Conservation (phyloP, 2,329 filamentous ascomycete species). For the Penicillium sp. region DNA sequence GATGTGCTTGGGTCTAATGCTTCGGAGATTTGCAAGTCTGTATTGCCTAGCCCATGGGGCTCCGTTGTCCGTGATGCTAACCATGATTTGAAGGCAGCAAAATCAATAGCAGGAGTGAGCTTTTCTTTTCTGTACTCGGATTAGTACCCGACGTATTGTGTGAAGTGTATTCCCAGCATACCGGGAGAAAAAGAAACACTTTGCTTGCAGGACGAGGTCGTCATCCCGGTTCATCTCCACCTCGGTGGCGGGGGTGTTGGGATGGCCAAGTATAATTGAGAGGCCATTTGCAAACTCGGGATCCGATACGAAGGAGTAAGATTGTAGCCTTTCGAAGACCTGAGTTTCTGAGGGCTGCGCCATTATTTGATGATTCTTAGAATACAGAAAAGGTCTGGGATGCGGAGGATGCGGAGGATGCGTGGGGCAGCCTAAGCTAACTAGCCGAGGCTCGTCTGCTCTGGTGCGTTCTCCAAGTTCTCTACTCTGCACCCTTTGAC, state of each 20-base stretch:
- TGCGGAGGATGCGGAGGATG: conserved; percentile 2
- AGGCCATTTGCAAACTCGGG: conserved; percentile 42
- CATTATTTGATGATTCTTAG: conserved; percentile 3
- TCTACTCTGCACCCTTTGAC: not conserved
- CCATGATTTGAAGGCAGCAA: conserved; percentile 60
- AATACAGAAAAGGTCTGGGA: not conserved
- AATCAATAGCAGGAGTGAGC: conserved; percentile 48
- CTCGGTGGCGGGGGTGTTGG: conserved; percentile 31
- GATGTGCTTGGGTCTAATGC: conserved; percentile 8
- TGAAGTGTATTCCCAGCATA: conserved; percentile 15
- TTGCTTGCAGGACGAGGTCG: conserved; percentile 39
- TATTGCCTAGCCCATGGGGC: not conserved
- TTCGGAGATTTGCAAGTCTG: not conserved
- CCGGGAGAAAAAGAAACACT: conserved; percentile 44
- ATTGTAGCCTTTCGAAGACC: conserved; percentile 27
- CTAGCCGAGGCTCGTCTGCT: conserved; percentile 10
- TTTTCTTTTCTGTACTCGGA: conserved; percentile 30
- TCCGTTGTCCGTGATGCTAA: conserved; percentile 26
- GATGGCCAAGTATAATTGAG: conserved; percentile 39
- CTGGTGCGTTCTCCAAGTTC: not conserved
- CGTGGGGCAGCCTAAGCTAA: conserved; percentile 7
- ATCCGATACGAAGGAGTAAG: conserved; percentile 37
- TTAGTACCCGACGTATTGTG: not conserved
- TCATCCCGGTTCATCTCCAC: conserved; percentile 33
- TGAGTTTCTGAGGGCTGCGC: conserved; percentile 7